phyloP scores from a whole-genome alignment of 371 early-diverging fungal species.

The Saksenaea oblongispora region DNA sequence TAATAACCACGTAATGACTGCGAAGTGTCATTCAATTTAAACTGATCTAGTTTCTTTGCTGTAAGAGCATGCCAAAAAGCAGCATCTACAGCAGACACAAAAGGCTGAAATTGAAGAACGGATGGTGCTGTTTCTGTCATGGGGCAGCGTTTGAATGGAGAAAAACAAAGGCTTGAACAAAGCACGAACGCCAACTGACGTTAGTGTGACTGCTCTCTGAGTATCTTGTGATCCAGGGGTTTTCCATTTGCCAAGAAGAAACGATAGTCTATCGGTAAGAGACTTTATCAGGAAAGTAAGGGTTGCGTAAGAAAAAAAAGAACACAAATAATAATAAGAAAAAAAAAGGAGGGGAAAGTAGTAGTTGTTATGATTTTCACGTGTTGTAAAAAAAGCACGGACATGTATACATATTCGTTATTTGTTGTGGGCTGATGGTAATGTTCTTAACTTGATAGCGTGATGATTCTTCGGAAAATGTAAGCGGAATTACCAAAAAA shows the following conservation, averaged over 20 bases:
- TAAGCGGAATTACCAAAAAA: conserved; percentile 18
- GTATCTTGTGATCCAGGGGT: conserved; percentile 16
- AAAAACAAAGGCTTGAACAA: background rate
- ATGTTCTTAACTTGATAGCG: conserved; percentile 12
- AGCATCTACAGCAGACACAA: conserved; percentile 83
- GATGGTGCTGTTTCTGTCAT: conserved; percentile 20
- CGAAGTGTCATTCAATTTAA: conserved; percentile 71
- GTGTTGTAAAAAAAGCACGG: background rate
- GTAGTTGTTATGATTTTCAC: background rate
- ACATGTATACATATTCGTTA: background rate
- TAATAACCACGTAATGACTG: conserved; percentile 67
- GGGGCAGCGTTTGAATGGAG: background rate
- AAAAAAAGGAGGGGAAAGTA: background rate
- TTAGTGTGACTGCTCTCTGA: background rate
- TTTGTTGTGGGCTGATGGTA: background rate
- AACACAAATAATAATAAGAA: background rate
- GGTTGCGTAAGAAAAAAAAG: too few relatives aligned
- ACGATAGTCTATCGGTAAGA: background rate
- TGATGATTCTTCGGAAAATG: conserved; percentile 27
- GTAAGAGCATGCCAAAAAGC: conserved; percentile 89
- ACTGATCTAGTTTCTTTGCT: conserved; percentile 79
- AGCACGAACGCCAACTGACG: too few relatives aligned
- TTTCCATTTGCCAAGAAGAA: conserved; percentile 3
- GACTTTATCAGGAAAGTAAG: background rate
- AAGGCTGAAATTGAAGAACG: conserved; percentile 82